Conservation (phyloP, 2,329 filamentous ascomycete genomes). For the Botrytis paeoniae region DNA sequence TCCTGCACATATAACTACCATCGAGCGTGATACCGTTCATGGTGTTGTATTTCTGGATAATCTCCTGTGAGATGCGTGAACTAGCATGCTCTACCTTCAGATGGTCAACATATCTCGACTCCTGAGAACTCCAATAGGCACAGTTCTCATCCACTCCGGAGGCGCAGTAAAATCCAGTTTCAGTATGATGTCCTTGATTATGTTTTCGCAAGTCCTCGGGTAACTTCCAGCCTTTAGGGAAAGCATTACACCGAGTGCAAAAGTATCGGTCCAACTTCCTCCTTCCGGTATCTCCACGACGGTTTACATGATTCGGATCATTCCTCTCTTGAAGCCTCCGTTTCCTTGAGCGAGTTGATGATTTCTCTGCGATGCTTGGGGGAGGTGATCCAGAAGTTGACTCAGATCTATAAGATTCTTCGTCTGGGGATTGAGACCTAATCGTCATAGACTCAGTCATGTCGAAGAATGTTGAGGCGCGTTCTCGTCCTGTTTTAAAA, state of each 20-base stretch:
- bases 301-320: not conserved
- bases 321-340: not conserved
- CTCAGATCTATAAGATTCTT: not conserved
- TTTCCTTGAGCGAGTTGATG: not conserved
- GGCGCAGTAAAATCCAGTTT: slow-evolving; percentile 7
- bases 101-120: slow-evolving; percentile 6
- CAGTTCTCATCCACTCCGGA: not conserved
- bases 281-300: slow-evolving; percentile 2
- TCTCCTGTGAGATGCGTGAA: not conserved
- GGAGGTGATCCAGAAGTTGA: slow-evolving; percentile 1
- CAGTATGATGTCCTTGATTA: slow-evolving; percentile 4
- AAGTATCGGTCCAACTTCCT: slow-evolving; percentile 7
- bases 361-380: not conserved
- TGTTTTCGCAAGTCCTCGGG: slow-evolving; percentile 5
- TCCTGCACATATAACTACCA: not conserved
- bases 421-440: not conserved
- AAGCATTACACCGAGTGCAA: slow-evolving; percentile 1
- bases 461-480: not conserved
- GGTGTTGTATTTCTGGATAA: not conserved
- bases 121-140: slow-evolving; percentile 6
- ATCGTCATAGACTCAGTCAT: not conserved
- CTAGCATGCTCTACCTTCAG: slow-evolving; percentile 1
- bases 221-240: slow-evolving; percentile 9
- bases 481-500: not conserved
- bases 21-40: not conserved